Base-by-base conservation (phyloP, 192 early-diverging fungal genomes). In the Coemansia sp. region DNA sequence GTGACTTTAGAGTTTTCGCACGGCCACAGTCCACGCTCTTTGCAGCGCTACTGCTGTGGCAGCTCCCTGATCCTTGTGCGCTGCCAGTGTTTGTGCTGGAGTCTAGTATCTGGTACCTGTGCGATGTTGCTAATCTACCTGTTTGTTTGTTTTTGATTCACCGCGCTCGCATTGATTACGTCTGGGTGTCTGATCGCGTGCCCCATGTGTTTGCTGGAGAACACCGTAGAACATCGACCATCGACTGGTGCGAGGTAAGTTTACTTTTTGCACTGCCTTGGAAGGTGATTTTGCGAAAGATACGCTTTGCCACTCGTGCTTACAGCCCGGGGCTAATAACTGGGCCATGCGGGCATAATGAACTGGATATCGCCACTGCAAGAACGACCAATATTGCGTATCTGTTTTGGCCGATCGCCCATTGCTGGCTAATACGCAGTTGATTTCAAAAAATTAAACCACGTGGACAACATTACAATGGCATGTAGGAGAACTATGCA, bases 181-280 rank as follows among this genome's bases (percentile, higher is more conserved):
- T 9, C 14, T 55, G 53, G 16, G 55, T n/a, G 31, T 17, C 6
- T 8, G 16, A 57, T 11, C 11, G 8, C 4, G 55, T 54, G 16
- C 16, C 2, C 5, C 10, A 6, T 17, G 14, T 26, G 31, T 38
- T 57, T 16, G 1, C n/a, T 3, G 9, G 9, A 26, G 7, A 26
- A 56, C 12, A 35, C 29, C 26, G 22, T 81, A 85, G 83, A 54
- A 87, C 86, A 41, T 83, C 86, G 8, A 87, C 86, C 2, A 75
- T 87, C 48, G 89, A 91, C 67, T 91, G 89, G 89, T 91, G 89
- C 73, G 89, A 91, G 80, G 87, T 86, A 83, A 76, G 76, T 29
- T 37, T 62, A 22, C 39, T 23, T 43, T 43, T 4, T 31, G 16
- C 22, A 29, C 8, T 7, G 29, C 29, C 29, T 0, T 31, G 29